Evolutionary conservation across 495 filamentous ascomycete species (phyloP), one percentile per base, ranked within the genome.

Genomic region (Cercophora newfieldiana): DNA sequence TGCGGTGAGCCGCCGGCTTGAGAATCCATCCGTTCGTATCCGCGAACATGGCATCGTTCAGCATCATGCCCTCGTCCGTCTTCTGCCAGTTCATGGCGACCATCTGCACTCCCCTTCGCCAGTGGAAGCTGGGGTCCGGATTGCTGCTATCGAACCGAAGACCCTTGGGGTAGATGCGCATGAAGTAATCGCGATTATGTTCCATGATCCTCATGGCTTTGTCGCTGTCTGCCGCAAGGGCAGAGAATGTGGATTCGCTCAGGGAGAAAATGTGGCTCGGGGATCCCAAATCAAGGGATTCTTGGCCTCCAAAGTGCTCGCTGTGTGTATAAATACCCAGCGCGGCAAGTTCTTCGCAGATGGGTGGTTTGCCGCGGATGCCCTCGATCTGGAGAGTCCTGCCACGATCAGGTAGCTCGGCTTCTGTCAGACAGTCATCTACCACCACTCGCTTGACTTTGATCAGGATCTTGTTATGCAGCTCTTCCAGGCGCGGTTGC

Each of bases 51-150:
- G 85, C 94, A 67, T 91, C 85, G 72, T 97, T 97, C 47, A 97
- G 85, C 93, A 97, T 97, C 90, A 92, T 96, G 33, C 92, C 93
- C 63, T 90, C 88, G 74, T 97, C 94, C 61, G 87, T 85, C 54
- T 85, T 89, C 69, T 98, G 94, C 93, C 94, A 97, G 76, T 97
- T 98, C 73, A 97, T 83, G 5, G 94, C 94, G 3, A 95, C 94
- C 74, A 97, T 90, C 75, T 98, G 94, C 1, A 94, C 91, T 16
- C 94, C 94, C 47, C 89, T 85, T 1, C 91, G 84, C 94, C 94
- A 97, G 79, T 91, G 92, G 44, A 87, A 82, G 8, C 85, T 85
- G 2, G 94, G 94, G 70, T 97, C 91, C 1, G 89, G 87, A 68
- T 97, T 98, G 19, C 92, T 93, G 29, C 91, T 96, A 67, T 86